Percentiles rank a stretch among this genome's conserved stretches.
Conservation (phyloP, 2,329 filamentous ascomycete species). For the Ilyonectria robusta region DNA sequence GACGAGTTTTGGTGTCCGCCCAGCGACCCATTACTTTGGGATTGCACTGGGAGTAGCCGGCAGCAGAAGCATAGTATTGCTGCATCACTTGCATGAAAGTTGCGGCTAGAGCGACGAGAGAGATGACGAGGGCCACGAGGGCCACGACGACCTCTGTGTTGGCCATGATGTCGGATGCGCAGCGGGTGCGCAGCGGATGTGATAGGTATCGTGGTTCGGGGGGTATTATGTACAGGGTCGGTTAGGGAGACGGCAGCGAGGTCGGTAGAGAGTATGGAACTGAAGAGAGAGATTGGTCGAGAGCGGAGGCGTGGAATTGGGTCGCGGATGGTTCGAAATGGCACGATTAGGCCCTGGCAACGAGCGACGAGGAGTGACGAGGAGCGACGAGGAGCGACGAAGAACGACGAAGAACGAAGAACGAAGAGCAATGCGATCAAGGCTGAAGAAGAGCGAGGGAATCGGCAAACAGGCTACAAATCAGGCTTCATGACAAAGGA, state of each 20-base stretch:
- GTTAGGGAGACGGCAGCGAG: background rate
- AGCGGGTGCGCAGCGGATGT: background rate
- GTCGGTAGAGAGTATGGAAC: background rate
- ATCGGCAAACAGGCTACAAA: slow-evolving; percentile 1
- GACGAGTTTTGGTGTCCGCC: slow-evolving; percentile 57
- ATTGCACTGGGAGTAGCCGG: slow-evolving; percentile 64
- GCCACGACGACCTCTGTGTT: slow-evolving; percentile 57
- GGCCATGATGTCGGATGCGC: slow-evolving; percentile 32
- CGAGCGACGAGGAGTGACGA: background rate
- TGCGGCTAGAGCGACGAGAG: slow-evolving; percentile 61
- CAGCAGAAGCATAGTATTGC: slow-evolving; percentile 65
- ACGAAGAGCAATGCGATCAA: background rate
- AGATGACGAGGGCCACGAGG: slow-evolving; percentile 62
- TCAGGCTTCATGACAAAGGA: slow-evolving; percentile 1
- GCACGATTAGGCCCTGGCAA: background rate
- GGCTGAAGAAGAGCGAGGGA: background rate
- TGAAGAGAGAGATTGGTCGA: background rate
- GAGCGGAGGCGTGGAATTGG: background rate
- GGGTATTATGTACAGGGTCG: background rate
- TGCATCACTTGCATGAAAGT: slow-evolving; percentile 64
- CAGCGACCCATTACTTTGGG: slow-evolving; percentile 64
- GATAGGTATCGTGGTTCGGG: background rate
- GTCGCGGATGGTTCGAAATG: background rate
- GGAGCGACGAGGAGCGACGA: no score
- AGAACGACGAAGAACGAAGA: background rate